Percentiles rank a stretch among this genome's conserved stretches.
Conservation (phyloP, 257 asterid genomes). For the Solanum sparsipilum region DNA sequence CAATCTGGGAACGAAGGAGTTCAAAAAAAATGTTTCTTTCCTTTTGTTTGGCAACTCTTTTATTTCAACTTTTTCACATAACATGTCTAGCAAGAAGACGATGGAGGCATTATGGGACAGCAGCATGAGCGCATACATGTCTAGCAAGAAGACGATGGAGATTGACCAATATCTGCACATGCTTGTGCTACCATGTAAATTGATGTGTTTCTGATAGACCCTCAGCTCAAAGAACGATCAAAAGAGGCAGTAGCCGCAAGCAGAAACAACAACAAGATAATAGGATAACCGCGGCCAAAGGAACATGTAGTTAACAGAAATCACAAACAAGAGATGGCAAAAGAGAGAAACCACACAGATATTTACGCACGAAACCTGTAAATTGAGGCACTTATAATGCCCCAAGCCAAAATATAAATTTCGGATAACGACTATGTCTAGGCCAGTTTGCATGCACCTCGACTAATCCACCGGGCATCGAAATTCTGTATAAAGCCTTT, state of each 20-base stretch:
- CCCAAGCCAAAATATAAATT: not conserved
- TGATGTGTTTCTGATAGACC: not conserved
- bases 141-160: conserved; percentile 8
- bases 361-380: not conserved
- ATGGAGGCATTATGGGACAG: not conserved
- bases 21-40: no score
- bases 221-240: not conserved
- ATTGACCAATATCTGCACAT: not conserved
- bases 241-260: not conserved
- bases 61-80: no score
- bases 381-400: not conserved
- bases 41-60: no score
- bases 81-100: no score
- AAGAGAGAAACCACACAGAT: not conserved
- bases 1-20: no score
- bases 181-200: no score
- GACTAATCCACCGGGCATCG: not conserved
- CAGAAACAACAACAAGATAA: not conserved
- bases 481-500: not conserved
- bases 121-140: conserved; percentile 8
- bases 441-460: not conserved
- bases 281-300: not conserved
- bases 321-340: not conserved
- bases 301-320: not conserved
- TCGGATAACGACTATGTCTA: not conserved